Evolutionary conservation across 2,329 filamentous ascomycete genomes (phyloP).

Genomic region (Beauveria sp.): DNA sequence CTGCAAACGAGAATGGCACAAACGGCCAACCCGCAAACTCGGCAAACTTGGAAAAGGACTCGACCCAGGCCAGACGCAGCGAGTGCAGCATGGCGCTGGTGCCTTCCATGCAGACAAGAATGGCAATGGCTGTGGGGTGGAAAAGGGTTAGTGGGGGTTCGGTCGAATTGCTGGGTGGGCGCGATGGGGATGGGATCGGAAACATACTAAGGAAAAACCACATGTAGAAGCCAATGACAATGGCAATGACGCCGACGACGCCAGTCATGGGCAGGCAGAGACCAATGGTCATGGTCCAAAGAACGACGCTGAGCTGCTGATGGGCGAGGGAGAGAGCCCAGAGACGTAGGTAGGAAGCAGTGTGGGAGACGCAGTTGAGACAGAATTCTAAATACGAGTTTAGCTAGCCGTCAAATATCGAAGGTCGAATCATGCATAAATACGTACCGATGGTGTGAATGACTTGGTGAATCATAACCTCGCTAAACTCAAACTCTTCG

Average conservation of each 20-base stretch:
- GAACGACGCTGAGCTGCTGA: constrained; percentile 91
- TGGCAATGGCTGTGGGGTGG: constrained; percentile 32
- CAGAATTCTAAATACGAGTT: constrained; percentile 68
- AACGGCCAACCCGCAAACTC: constrained; percentile 84
- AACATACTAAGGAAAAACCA: constrained; percentile 75
- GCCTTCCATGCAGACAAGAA: constrained; percentile 91
- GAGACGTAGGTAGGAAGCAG: constrained; percentile 94
- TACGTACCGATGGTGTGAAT: constrained; percentile 93
- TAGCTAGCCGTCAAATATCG: constrained; percentile 17
- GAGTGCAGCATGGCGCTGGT: constrained; percentile 94
- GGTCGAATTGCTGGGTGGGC: neutral
- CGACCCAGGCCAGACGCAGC: constrained; percentile 88
- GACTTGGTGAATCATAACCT: constrained; percentile 97
- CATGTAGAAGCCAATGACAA: constrained; percentile 73
- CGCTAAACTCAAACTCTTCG: constrained; percentile 94
- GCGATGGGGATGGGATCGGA: neutral
- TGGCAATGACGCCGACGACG: constrained; percentile 64
- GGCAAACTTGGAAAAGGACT: constrained; percentile 97
- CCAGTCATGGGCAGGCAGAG: constrained; percentile 63
- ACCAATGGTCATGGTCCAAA: constrained; percentile 93
- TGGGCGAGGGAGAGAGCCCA: constrained; percentile 97
- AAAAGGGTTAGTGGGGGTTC: constrained; percentile 17
- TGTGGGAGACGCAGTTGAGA: constrained; percentile 97
- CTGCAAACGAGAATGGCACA: constrained; percentile 80
- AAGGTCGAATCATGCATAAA: neutral